Evolutionary conservation across 2,329 filamentous ascomycete species (phyloP), one percentile per base, ranked within the genome.

Genomic region (Aurifilum marmelostoma): DNA sequence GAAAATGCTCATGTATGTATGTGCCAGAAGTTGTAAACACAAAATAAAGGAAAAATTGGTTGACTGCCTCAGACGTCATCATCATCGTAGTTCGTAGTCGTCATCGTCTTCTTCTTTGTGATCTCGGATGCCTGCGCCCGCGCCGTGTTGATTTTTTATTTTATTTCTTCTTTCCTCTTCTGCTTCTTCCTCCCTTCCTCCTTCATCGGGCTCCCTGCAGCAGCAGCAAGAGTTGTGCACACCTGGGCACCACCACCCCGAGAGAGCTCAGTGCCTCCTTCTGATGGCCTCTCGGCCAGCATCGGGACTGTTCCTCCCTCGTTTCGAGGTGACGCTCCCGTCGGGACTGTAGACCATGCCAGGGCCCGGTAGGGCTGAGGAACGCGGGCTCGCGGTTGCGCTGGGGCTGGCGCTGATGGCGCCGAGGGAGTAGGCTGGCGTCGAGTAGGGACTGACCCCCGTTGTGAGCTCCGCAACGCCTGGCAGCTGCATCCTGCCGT

Each of bases 391-490:
- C 16, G 79, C 77, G 1, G 78, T 79, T 14, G 78, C 70, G 76
- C 80, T 80, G 68, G 80, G 75, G 70, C 80, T 80, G 60, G 77
- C 76, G 52, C 75, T 80, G 3, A 81, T 78, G 9, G 78, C 76
- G 39, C 79, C 79, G 65, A 82, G 76, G 9, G 84, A 82, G 74
- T 87, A 87, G 0, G 85, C 84, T 52, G 85, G 85, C n/a, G 85
- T 85, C 72, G 80, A 85, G 75, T 89, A 90, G 0, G 87, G 86
- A 72, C 85, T 88, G 41, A 89, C 81, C 16, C 88, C 88, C 0
- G 88, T 90, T 1, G 88, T 90, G 73, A 91, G 82, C 75, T 91
- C 88, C 47, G 86, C 84, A 21, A 91, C 82, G 64, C 87, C 84
- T 1, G 88, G 88, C n/a, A 91, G 79, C 71, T 69, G 67, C 66